Base-by-base conservation (phyloP, 805 yeast species). In the Teunomyces kruisii region DNA sequence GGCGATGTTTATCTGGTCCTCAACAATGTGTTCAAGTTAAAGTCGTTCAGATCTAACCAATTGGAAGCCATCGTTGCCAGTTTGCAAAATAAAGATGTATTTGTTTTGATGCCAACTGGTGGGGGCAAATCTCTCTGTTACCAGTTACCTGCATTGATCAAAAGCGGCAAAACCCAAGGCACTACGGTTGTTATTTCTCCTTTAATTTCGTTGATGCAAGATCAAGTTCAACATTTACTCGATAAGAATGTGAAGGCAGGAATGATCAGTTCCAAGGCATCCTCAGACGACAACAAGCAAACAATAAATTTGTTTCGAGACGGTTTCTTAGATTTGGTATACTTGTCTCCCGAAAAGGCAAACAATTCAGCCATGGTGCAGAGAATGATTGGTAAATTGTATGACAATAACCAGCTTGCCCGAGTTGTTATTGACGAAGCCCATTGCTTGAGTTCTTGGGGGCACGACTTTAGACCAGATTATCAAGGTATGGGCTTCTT, bases 371-470 rank as follows among this genome's bases (percentile, higher is more conserved):
- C 67, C 5, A 81, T 81, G 55, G 82, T 92, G 36, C 84, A 80
- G 56, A 74, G 70, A 43, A 83, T 84, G 0, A 81, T 94, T 43
- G 64, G 73, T 9, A 72, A 65, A 40, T 68, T 94, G 6, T 73
- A 86, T 60, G 68, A 72, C 13, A 75, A 74, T 24, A 70, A 76
- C 10, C 68, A 71, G 54, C 68, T 94, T 30, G 96, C 97, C 0
- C 73, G 98, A 43, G 76, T 94, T 31, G 96, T 94, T 9, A 89
- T 94, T 37, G 99, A 94, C 67, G 99, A 89, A 61, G 99, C 99
- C 0, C 99, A 94, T 67, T 94, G 99, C 75, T 96, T 94, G 37
- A 88, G 96, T 42, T 86, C 95, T 9, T 94, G 99, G 99, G 99
- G 99, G 15, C 99, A 94, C 65, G 99, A 94, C 65, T 94, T 94